Percentiles rank a stretch among this genome's conserved stretches.
Evolutionary conservation across 2,329 filamentous ascomycete genomes (phyloP).

Genomic region (Fusarium setosum): DNA sequence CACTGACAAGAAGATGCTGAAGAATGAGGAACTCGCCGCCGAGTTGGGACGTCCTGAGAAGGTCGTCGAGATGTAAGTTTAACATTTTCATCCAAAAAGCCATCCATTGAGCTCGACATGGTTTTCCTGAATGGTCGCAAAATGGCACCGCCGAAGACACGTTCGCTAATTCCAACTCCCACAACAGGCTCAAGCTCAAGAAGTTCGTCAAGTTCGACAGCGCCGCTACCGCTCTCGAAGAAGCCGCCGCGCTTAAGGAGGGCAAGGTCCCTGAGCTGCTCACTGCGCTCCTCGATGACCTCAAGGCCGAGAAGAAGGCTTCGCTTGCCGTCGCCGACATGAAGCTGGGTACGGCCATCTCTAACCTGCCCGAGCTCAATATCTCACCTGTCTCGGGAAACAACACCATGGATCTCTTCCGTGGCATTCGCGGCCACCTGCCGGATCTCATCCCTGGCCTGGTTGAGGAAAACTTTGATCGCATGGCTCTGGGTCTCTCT

Average conservation of each 20-base stretch:
- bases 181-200: slow-evolving; percentile 86
- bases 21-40: slow-evolving; percentile 81
- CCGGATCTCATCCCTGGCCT: slow-evolving; percentile 92
- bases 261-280: slow-evolving; percentile 95
- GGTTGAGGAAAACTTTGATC: slow-evolving; percentile 85
- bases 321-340: slow-evolving; percentile 94
- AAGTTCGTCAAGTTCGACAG: slow-evolving; percentile 98
- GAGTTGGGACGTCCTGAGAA: slow-evolving; percentile 85
- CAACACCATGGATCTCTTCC: slow-evolving; percentile 82
- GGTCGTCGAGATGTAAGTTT: slow-evolving; percentile 82
- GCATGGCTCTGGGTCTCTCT: slow-evolving; percentile 95
- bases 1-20: slow-evolving; percentile 97
- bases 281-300: slow-evolving; percentile 81
- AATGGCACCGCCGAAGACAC: background rate
- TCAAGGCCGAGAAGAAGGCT: slow-evolving; percentile 98
- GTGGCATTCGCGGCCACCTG: slow-evolving; percentile 91
- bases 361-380: slow-evolving; percentile 88
- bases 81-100: slow-evolving; percentile 1
- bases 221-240: slow-evolving; percentile 88
- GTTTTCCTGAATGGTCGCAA: slow-evolving; percentile 19
- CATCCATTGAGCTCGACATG: slow-evolving; percentile 11
- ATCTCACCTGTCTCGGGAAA: slow-evolving; percentile 80
- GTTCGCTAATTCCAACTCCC: slow-evolving; percentile 9
- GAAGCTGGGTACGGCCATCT: slow-evolving; percentile 91
- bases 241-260: slow-evolving; percentile 88